Evolutionary conservation across 164 flowering plant genomes (phyloP).

Genomic region (Tetrastigma voinierianum): DNA sequence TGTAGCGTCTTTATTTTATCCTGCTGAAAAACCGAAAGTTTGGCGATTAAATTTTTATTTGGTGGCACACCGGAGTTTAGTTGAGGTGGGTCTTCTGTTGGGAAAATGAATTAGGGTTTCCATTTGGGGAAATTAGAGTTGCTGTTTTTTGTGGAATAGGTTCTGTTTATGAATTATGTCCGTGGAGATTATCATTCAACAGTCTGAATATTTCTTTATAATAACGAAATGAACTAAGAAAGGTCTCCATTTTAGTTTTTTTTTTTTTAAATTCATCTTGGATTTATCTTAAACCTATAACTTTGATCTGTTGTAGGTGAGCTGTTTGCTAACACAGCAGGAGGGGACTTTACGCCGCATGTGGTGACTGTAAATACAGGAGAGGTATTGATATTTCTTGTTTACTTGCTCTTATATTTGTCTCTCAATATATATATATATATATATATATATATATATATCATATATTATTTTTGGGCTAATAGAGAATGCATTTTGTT

Average conservation of each 20-base stretch:
- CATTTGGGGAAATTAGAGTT: no score
- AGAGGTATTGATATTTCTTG: conserved; percentile 50
- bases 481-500: neutral
- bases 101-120: no score
- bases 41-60: no score
- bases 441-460: neutral
- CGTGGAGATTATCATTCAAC: no score
- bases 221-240: no score
- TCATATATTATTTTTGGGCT: neutral
- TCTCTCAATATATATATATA: neutral
- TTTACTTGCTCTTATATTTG: neutral
- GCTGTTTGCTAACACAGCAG: conserved; percentile 57
- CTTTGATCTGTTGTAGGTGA: conserved; percentile 51
- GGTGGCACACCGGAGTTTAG: no score
- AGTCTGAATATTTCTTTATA: no score
- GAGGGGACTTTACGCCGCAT: conserved; percentile 80
- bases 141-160: no score
- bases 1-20: neutral
- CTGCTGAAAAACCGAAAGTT: no score
- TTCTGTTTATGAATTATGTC: no score
- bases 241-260: neutral
- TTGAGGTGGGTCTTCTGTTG: no score
- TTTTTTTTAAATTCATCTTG: no score
- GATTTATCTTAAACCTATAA: conserved; percentile 6
- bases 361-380: conserved; percentile 72